Evolutionary conservation across 2,329 filamentous ascomycete genomes (phyloP), one percentile per base, ranked within the genome.

Genomic region (Chaetoscypha palmicola): DNA sequence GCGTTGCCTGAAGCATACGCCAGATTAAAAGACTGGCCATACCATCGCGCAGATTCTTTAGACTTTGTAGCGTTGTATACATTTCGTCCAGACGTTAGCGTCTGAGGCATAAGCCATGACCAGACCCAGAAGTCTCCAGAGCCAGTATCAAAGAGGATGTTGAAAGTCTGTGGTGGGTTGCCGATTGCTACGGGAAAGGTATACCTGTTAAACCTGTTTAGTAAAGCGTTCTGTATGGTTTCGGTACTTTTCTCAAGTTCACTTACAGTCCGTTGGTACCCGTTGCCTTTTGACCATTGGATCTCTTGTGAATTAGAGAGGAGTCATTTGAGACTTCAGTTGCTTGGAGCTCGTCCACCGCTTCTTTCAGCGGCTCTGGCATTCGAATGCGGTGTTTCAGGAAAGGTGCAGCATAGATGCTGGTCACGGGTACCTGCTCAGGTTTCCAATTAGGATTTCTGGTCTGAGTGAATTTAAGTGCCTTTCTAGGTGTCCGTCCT

Each of bases 51-150:
- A 5, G 50, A 36, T 11, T 36, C 30, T 3, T 38, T 24, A 10
- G 46, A 54, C 7, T 33, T 46, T 8, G 23, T 43, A 2, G 21
- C 45, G 21, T 47, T 46, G 14, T 53, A 55, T 24, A 46, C 48
- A 20, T 43, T 41, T 2, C 49, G 43, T 11, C 43, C 38, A 7
- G 26, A 3, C 1, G 41, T 45, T 31, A 49, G 19, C 10, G 45
- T 37, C 5, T 38, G 21, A 8, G 52, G 48, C 47, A 53, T 48
- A 12, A 50, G 22, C 52, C 48, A 53, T 7, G 45, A 49, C 49
- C 49, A 53, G 3, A 59, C 52, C 58, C 58, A 60, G 26, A 57
- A 52, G 30, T 57, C 53, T 11, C 50, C 49, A 17, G 54, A 55
- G 4, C 54, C 54, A 19, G 50, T 57, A 26, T 56, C 55, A 36